A percentile compares a stretch with the other conserved stretches of the same genome.
Conservation (phyloP, 176 grass and related monocot genomes). For the Ananas comosus region DNA sequence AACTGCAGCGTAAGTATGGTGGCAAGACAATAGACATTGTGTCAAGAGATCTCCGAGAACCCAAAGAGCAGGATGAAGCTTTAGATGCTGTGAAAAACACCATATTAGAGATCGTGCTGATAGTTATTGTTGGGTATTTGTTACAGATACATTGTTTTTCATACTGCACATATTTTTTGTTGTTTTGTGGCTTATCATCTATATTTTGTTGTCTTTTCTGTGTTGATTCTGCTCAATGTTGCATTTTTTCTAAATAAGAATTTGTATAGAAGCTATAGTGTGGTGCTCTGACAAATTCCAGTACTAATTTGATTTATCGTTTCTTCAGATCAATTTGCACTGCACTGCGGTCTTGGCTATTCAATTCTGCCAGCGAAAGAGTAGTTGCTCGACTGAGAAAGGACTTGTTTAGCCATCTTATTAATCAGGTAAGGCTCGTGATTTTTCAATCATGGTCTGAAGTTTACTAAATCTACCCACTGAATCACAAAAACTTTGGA, state of each 20-base stretch:
- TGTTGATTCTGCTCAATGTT: neutral
- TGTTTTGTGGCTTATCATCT: neutral
- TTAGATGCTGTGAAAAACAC: constrained; percentile 59
- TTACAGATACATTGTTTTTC: neutral
- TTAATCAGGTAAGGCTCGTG: constrained; percentile 57
- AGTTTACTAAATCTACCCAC: neutral
- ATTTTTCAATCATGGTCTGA: neutral
- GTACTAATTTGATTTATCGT: constrained; percentile 18
- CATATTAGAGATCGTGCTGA: constrained; percentile 71
- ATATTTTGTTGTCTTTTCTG: neutral
- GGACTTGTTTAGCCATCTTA: constrained; percentile 87
- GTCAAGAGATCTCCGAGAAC: constrained; percentile 52
- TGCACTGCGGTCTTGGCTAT: constrained; percentile 73
- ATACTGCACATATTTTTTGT: neutral
- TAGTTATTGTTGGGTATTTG: constrained; percentile 70
- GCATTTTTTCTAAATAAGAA: neutral
- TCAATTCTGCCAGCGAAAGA: constrained; percentile 90
- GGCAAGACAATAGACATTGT: constrained; percentile 94
- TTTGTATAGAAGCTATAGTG: neutral
- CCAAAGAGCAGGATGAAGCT: constrained; percentile 72
- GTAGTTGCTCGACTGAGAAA: constrained; percentile 91
- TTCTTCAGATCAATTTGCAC: constrained; percentile 87
- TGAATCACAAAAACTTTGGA: neutral
- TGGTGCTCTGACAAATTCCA: neutral
- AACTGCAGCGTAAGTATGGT: constrained; percentile 78